These are phyloP conservation scores for Calocera cornea DNA, from an alignment of 768 basidiomycete species.

Conservation along the genomic window DNA sequence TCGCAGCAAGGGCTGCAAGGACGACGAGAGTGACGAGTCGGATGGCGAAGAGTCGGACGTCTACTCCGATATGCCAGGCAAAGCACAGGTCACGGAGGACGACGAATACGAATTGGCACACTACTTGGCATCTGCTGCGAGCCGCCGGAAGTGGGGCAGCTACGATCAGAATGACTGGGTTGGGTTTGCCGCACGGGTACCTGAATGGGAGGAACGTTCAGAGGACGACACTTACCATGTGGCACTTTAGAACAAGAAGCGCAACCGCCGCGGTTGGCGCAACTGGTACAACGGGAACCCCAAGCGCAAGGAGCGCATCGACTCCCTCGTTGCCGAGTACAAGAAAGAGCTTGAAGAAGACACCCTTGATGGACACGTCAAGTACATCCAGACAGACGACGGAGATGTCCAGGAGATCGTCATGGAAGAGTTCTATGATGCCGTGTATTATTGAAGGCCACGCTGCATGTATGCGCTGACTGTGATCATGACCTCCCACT, in stretches of 20 bases:
- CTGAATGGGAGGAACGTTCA: no score
- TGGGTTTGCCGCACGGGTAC: background rate
- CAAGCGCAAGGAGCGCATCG: background rate
- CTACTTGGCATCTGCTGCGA: background rate
- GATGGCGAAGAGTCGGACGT: no score
- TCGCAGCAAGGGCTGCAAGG: no score
- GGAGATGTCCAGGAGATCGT: no score
- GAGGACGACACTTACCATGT: no score
- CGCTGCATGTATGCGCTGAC: no score
- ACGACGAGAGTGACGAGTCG: no score
- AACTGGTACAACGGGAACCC: background rate
- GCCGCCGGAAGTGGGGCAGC: background rate
- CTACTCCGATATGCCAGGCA: background rate
- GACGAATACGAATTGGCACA: background rate
- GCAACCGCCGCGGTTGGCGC: background rate
- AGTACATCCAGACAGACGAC: no score
- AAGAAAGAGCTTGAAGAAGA: background rate
- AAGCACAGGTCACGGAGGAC: background rate
- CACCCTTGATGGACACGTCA: no score
- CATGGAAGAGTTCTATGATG: no score
- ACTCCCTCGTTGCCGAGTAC: background rate
- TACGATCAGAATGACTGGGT: background rate
- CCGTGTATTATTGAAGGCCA: no score
- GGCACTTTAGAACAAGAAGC: background rate
- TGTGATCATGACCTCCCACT: no score